Evolutionary conservation across 2,329 filamentous ascomycete genomes (phyloP).

Genomic region (Monosporascus cannonballus): DNA sequence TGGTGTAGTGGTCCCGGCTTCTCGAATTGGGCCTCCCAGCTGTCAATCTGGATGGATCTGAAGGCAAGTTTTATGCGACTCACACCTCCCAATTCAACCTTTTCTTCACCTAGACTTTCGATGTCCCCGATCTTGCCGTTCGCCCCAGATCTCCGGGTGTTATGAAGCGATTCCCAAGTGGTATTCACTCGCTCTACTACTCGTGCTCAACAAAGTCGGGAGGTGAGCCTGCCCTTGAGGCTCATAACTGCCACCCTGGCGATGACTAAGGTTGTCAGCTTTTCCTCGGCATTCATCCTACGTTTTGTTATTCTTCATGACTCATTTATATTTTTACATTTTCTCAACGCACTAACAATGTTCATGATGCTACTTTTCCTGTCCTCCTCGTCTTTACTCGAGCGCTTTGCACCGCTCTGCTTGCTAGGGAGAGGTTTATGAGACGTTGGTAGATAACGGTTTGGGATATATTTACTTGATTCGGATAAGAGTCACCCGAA

Average conservation of each 20-base stretch:
- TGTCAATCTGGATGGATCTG: not conserved
- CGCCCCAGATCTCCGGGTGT: not conserved
- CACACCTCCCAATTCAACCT: not conserved
- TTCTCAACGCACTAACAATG: not conserved
- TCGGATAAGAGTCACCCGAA: constrained; percentile 15
- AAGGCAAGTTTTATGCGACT: not conserved
- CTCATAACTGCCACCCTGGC: too few relatives aligned
- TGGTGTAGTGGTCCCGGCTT: not conserved
- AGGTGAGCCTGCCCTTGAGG: too few relatives aligned
- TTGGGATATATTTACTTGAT: constrained; percentile 8
- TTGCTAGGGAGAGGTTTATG: not conserved
- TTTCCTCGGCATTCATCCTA: too few relatives aligned
- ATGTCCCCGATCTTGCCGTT: not conserved
- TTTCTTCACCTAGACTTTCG: not conserved
- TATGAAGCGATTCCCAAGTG: not conserved
- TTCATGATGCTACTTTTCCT: not conserved
- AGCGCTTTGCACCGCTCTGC: not conserved
- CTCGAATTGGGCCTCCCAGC: not conserved
- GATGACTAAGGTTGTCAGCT: too few relatives aligned
- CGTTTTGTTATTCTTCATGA: too few relatives aligned
- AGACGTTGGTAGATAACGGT: too few relatives aligned
- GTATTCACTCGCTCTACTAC: not conserved
- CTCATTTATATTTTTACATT: too few relatives aligned
- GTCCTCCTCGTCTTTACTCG: not conserved
- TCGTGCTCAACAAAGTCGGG: too few relatives aligned